Evolutionary conservation across 768 basidiomycete genomes (phyloP).

Genomic region (Pluteus cervinus): DNA sequence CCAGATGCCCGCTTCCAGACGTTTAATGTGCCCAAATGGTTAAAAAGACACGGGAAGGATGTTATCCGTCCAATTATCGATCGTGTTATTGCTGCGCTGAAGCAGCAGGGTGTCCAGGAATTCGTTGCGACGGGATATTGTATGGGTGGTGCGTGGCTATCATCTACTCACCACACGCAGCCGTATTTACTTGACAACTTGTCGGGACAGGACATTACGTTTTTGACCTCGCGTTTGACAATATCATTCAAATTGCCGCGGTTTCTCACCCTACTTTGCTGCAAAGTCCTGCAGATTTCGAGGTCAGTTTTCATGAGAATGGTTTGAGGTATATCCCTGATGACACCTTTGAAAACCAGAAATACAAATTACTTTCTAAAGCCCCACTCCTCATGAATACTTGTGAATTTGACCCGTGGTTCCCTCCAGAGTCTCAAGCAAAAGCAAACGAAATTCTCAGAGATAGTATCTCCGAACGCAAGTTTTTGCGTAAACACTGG

Average conservation of each 20-base stretch:
- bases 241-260: constrained; percentile 38
- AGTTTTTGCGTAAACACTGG: constrained; percentile 44
- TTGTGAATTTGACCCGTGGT: constrained; percentile 45
- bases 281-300: constrained; percentile 50
- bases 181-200: neutral
- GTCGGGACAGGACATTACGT: constrained; percentile 39
- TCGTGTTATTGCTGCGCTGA: constrained; percentile 50
- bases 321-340: no score
- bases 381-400: constrained; percentile 66
- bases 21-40: constrained; percentile 38
- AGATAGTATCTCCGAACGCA: constrained; percentile 34
- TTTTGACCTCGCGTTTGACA: constrained; percentile 57
- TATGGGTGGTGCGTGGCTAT: constrained; percentile 54
- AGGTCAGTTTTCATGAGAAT: constrained; percentile 37
- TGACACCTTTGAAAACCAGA: constrained; percentile 23
- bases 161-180: neutral
- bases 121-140: constrained; percentile 66
- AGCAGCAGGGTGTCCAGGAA: constrained; percentile 47
- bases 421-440: constrained; percentile 37
- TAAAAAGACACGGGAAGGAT: constrained; percentile 30
- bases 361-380: constrained; percentile 35
- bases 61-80: constrained; percentile 44
- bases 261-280: constrained; percentile 59
- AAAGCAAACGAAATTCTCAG: constrained; percentile 45
- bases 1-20: constrained; percentile 24